phyloP scores from a whole-genome alignment of 768 basidiomycete genomes.

The Mycena floridula region DNA sequence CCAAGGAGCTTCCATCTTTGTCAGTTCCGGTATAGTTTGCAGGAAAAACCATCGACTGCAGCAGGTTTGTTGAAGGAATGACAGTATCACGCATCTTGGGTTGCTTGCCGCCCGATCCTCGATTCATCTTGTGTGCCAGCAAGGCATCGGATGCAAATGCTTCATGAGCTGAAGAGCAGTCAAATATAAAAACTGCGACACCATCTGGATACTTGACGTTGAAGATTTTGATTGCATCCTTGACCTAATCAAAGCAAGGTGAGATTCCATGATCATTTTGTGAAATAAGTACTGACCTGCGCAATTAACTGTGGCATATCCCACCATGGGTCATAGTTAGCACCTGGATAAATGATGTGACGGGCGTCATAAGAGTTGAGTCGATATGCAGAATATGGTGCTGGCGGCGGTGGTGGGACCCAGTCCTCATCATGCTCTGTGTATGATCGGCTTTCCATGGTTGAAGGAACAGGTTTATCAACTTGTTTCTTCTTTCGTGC shows the following conservation, averaged over 20 bases:
- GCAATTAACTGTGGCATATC: slow-evolving; percentile 15
- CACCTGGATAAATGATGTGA: slow-evolving; percentile 18
- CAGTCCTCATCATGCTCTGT: too few relatives aligned
- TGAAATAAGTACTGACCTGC: slow-evolving; percentile 9
- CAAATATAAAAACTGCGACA: slow-evolving; percentile 15
- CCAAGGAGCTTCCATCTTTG: slow-evolving; percentile 6
- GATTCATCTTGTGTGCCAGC: slow-evolving; percentile 21
- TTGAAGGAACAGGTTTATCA: too few relatives aligned
- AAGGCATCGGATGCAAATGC: slow-evolving; percentile 18
- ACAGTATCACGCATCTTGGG: slow-evolving; percentile 12
- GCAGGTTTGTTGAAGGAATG: slow-evolving; percentile 9
- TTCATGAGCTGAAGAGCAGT: slow-evolving; percentile 19
- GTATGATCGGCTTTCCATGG: too few relatives aligned
- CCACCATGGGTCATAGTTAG: slow-evolving; percentile 17
- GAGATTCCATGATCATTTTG: too few relatives aligned
- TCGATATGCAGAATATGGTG: not conserved
- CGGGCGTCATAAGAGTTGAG: slow-evolving; percentile 6
- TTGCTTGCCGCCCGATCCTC: slow-evolving; percentile 16
- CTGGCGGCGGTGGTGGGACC: too few relatives aligned
- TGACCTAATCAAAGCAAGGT: too few relatives aligned
- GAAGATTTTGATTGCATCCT: slow-evolving; percentile 12
- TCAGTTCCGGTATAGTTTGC: slow-evolving; percentile 5
- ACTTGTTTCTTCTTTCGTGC: too few relatives aligned
- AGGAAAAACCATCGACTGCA: slow-evolving; percentile 13
- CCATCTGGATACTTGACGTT: slow-evolving; percentile 14